Evolutionary conservation across 257 asterid genomes (phyloP).

Genomic region (Solanum raphanifolium): DNA sequence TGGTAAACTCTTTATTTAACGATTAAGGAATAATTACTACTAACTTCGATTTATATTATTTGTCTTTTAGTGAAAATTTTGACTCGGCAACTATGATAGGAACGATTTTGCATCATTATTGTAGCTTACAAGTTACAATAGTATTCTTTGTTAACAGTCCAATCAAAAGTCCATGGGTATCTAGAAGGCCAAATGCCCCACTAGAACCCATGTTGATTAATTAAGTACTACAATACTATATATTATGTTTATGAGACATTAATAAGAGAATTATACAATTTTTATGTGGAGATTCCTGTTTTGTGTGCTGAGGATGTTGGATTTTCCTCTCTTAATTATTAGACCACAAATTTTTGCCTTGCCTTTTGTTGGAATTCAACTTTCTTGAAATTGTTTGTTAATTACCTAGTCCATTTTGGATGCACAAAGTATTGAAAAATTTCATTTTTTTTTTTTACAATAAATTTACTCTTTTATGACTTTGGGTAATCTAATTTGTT

Average conservation of each 20-base stretch:
- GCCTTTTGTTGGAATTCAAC: background rate
- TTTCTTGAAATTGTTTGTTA: background rate
- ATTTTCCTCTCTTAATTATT: background rate
- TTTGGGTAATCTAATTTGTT: background rate
- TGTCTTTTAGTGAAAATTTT: no score
- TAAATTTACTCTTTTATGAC: background rate
- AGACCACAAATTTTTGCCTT: background rate
- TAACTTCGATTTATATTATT: no score
- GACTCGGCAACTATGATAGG: rapidly evolving
- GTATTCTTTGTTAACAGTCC: background rate
- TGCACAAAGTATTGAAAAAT: background rate
- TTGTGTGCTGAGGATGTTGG: background rate
- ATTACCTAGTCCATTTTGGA: background rate
- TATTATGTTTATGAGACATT: background rate
- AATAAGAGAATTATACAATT: background rate
- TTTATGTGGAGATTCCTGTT: background rate
- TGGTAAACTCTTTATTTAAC: background rate
- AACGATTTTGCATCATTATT: background rate
- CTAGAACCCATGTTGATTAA: background rate
- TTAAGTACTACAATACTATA: background rate
- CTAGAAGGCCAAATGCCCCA: background rate
- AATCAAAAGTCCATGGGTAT: background rate
- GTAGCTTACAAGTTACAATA: background rate
- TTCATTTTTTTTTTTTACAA: background rate
- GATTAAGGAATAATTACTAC: background rate